These are phyloP conservation scores for Hymenoscyphus linearis DNA, from an alignment of 2,329 filamentous ascomycete species.

Conservation along the genomic window DNA sequence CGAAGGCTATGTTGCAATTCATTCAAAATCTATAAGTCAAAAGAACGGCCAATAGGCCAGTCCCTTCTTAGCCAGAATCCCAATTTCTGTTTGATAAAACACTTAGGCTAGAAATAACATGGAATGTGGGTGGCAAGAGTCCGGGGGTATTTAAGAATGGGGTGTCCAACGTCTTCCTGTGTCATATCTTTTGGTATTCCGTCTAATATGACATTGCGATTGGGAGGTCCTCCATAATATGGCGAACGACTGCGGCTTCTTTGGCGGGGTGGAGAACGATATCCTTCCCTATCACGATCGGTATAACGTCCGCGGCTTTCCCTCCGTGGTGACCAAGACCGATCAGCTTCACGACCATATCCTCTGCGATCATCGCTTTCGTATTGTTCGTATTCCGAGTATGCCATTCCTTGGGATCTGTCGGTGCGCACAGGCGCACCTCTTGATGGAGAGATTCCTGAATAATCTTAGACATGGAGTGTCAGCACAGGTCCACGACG, in stretches of 20 bases:
- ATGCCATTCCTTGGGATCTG: conserved; percentile 14
- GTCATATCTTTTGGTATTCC: conserved; percentile 45
- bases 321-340: conserved; percentile 35
- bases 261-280: conserved; percentile 26
- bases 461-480: conserved; percentile 31
- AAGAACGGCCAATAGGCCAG: conserved; percentile 31
- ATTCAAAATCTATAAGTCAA: conserved; percentile 46
- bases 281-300: conserved; percentile 32
- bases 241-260: conserved; percentile 31
- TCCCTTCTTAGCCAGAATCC: conserved; percentile 35
- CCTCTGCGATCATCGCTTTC: conserved; percentile 29
- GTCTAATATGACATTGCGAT: conserved; percentile 50
- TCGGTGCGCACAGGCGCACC: conserved; percentile 22
- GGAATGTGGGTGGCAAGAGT: conserved; percentile 13
- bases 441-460: conserved; percentile 25
- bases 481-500: conserved; percentile 31
- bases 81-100: conserved; percentile 27
- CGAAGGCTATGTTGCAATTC: conserved; percentile 48
- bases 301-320: conserved; percentile 30
- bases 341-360: conserved; percentile 35
- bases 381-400: conserved; percentile 21
- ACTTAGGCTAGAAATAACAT: conserved; percentile 31
- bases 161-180: conserved; percentile 47
- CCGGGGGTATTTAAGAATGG: conserved; percentile 28
- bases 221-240: conserved; percentile 35